phyloP scores from a whole-genome alignment of 306 rosid species.

The Cucumis melo region DNA sequence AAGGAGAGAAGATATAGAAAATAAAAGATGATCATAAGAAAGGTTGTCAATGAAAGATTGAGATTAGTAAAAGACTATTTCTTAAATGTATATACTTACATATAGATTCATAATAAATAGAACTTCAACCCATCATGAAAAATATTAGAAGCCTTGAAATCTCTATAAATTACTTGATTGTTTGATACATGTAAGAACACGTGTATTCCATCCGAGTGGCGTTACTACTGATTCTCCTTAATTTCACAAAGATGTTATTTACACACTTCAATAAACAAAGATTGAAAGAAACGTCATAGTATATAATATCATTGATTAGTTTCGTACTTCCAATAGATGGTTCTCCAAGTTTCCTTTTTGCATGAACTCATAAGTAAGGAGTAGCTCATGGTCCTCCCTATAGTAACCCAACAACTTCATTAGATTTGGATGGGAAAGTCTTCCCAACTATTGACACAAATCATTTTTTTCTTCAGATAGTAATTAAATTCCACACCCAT shows the following conservation, averaged over 20 bases:
- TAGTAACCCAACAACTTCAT: slow-evolving; percentile 83
- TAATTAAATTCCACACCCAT: slow-evolving; percentile 10
- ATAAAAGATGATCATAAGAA: too few species aligned
- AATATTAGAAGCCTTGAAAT: slow-evolving; percentile 91
- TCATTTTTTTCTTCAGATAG: neutral
- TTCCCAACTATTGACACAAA: slow-evolving; percentile 27
- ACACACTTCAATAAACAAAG: neutral
- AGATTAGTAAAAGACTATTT: neutral
- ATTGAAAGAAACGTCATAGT: neutral
- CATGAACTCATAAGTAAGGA: slow-evolving; percentile 87
- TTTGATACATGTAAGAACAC: slow-evolving; percentile 81
- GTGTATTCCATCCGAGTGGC: slow-evolving; percentile 67
- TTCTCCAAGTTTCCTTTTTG: slow-evolving; percentile 83
- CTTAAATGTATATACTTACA: neutral
- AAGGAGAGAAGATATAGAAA: neutral
- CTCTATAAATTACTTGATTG: slow-evolving; percentile 75
- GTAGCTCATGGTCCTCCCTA: slow-evolving; percentile 63
- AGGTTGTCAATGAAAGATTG: neutral
- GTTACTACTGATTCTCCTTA: slow-evolving; percentile 74
- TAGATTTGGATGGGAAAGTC: slow-evolving; percentile 83
- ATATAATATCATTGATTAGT: neutral
- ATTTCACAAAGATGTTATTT: neutral
- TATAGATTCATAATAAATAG: neutral
- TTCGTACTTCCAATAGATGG: slow-evolving; percentile 88
- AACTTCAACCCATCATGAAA: slow-evolving; percentile 70